Percentiles rank a stretch among this genome's conserved stretches.
These are phyloP conservation scores for Mrakia frigida DNA, from an alignment of 768 basidiomycete genomes.

Conservation along the genomic window DNA sequence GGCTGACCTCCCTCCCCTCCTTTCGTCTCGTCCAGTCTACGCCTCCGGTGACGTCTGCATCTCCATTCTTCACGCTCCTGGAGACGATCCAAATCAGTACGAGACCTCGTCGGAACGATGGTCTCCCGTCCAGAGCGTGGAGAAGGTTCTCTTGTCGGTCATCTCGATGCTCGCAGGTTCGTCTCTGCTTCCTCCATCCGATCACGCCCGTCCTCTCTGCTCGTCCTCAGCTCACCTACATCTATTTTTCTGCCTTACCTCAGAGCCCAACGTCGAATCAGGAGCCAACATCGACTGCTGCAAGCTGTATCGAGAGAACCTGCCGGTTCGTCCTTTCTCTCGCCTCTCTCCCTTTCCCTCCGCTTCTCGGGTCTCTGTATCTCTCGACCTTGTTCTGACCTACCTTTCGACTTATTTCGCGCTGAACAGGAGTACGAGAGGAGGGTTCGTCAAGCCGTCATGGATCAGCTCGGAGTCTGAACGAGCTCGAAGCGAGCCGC, in stretches of 20 bases:
- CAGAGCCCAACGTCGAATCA: slow-evolving; percentile 94
- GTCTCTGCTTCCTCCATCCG: slow-evolving; percentile 36
- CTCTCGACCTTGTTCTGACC: not conserved
- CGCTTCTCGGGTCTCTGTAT: not conserved
- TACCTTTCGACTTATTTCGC: not conserved
- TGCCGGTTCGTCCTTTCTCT: slow-evolving; percentile 7
- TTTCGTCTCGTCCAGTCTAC: slow-evolving; percentile 60
- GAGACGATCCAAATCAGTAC: slow-evolving; percentile 62
- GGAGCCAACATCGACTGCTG: slow-evolving; percentile 72
- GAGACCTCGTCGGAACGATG: slow-evolving; percentile 93
- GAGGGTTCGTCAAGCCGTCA: slow-evolving; percentile 27
- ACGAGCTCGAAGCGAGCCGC: not conserved
- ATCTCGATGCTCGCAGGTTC: slow-evolving; percentile 93
- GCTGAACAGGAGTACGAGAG: slow-evolving; percentile 32
- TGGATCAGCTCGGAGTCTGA: slow-evolving; percentile 30
- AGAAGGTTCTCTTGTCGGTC: slow-evolving; percentile 93
- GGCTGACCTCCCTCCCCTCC: not conserved
- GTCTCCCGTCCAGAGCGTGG: slow-evolving; percentile 90
- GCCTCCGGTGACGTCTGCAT: slow-evolving; percentile 96
- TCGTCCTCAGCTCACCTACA: not conserved
- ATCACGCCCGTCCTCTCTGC: slow-evolving; percentile 17
- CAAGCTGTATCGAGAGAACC: slow-evolving; percentile 30
- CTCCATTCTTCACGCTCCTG: slow-evolving; percentile 87
- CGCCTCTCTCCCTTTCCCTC: not conserved
- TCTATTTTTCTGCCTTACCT: not conserved